These are phyloP conservation scores for Spathaspora gorwiae DNA, from an alignment of 805 yeast species.

Conservation along the genomic window DNA sequence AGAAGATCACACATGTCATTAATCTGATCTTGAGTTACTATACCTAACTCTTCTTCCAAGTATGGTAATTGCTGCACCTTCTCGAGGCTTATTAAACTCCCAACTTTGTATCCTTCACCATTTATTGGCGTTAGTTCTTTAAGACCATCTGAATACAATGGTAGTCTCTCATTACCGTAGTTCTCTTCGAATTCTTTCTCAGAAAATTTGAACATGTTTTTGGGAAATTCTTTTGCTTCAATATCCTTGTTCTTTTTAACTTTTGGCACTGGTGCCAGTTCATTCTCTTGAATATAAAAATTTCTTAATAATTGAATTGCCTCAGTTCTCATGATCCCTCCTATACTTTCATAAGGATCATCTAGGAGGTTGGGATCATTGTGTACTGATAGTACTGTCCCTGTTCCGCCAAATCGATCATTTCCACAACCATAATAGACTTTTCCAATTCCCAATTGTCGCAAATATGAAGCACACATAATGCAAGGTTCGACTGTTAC, in stretches of 20 bases:
- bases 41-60: conserved; percentile 13
- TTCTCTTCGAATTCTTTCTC: conserved; percentile 45
- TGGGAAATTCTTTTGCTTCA: conserved; percentile 55
- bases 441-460: conserved; percentile 68
- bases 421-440: conserved; percentile 92
- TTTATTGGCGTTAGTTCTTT: conserved; percentile 24
- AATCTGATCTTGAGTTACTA: conserved; percentile 12
- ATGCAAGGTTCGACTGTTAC: conserved; percentile 98
- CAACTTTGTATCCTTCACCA: conserved; percentile 17
- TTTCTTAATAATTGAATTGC: conserved; percentile 76
- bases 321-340: conserved; percentile 77
- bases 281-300: conserved; percentile 83
- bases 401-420: conserved; percentile 95
- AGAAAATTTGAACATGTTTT: conserved; percentile 45
- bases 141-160: conserved; percentile 7
- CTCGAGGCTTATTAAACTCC: conserved; percentile 10
- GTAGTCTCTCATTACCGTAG: conserved; percentile 36
- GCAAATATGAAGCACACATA: conserved; percentile 92
- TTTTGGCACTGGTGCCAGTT: conserved; percentile 77
- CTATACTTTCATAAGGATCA: conserved; percentile 51
- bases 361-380: conserved; percentile 12
- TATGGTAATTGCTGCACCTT: conserved; percentile 11
- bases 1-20: conserved; percentile 20
- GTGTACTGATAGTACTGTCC: conserved; percentile 64
- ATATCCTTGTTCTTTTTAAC: conserved; percentile 64